These are phyloP conservation scores for Sungouiozyma intestinalis DNA, from an alignment of 805 yeast species.

Conservation along the genomic window DNA sequence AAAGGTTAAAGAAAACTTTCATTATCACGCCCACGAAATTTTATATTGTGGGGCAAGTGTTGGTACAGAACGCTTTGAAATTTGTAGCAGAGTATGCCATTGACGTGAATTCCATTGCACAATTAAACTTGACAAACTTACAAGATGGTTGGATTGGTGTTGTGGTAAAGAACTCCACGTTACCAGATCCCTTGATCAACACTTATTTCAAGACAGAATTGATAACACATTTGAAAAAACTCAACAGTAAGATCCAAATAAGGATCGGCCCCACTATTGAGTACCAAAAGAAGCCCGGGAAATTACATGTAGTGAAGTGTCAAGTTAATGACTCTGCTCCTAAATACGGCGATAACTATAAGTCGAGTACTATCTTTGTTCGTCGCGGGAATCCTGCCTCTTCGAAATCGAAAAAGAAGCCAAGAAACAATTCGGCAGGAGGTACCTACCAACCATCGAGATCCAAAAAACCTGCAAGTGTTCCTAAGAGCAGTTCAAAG, in stretches of 20 bases:
- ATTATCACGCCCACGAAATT: conserved; percentile 54
- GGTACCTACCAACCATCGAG: not conserved
- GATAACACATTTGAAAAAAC: conserved; percentile 56
- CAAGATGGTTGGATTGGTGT: conserved; percentile 91
- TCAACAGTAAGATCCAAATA: conserved; percentile 49
- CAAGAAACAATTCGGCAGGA: conserved; percentile 40
- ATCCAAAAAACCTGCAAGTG: conserved; percentile 2
- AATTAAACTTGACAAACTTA: conserved; percentile 56
- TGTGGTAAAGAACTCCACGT: conserved; percentile 28
- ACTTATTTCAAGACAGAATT: conserved; percentile 84
- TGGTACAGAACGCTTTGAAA: conserved; percentile 49
- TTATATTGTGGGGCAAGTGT: conserved; percentile 62
- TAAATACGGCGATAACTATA: conserved; percentile 58
- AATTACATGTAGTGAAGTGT: conserved; percentile 61
- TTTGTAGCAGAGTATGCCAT: conserved; percentile 56
- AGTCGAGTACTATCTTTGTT: conserved; percentile 79
- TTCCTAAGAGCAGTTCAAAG: conserved; percentile 6
- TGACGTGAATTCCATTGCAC: conserved; percentile 47
- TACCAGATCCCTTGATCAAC: conserved; percentile 74
- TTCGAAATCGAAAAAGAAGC: conserved; percentile 63
- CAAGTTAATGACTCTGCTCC: conserved; percentile 57
- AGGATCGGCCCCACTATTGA: conserved; percentile 60
- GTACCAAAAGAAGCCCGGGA: conserved; percentile 88
- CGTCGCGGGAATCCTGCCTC: conserved; percentile 68
- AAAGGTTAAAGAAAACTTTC: conserved; percentile 61